Evolutionary conservation across 148 eudicot genomes (phyloP), one percentile per base, ranked within the genome.

Genomic region (Heliosperma pusillum): DNA sequence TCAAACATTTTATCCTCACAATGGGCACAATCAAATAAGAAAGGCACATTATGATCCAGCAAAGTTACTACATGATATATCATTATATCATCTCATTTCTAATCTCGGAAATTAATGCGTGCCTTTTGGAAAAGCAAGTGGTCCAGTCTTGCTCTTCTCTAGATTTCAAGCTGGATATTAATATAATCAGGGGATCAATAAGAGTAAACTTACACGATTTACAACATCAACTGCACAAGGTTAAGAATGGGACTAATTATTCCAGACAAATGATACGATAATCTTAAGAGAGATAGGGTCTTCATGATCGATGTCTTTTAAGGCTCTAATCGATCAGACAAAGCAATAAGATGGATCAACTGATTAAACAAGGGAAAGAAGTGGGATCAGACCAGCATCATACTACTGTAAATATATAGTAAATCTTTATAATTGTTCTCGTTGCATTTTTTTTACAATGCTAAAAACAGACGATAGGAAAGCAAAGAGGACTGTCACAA

Each of bases 61-160:
- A 70, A 64, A 36, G 22, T 47, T 25, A 45, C 56, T 25, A 45
- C 56, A 62, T 24, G 52, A 20, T 57, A 22, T 64, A 61, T 33
- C 16, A 10, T 15, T 58, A 30, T 33, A 61, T 69, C 59, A 73
- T 73, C 19, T 63, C 44, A 73, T 65, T 56, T 59, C 66, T 66
- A 52, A 80, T 66, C 67, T 56, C 21, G n/a, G 71, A 60, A 77
- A 77, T 58, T 47, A 29, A 22, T 40, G 71, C 78, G 62, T 77
- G 77, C 80, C 77, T 81, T 68, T 77, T 26, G 52, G 66, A 64
- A 72, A 68, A 69, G 73, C 16, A 29, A 59, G 74, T 72, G 80
- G 70, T 77, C 73, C 77, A 63, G 42, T 36, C 42, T 36, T 36
- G 42, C 8, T 21, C 55, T 11, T 26, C 30, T 60, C 65, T 60